Base-by-base conservation (phyloP, 139 green algal genomes). In the Zygnema cylindricum region DNA sequence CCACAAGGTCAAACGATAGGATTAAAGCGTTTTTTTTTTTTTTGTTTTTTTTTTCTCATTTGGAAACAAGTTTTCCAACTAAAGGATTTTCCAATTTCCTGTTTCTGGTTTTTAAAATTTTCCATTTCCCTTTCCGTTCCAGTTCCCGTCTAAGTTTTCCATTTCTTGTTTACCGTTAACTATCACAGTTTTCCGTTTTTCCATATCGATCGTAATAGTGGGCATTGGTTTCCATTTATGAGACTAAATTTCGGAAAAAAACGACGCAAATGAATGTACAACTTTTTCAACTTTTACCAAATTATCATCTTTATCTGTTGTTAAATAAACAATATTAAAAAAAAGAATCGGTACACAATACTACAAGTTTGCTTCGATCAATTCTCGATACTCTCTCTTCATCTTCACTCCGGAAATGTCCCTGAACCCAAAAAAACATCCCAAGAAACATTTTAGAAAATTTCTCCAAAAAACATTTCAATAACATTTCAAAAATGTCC, bases 361-460 rank as follows among this genome's bases (percentile, higher is more conserved):
- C 16, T 87, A 81, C n/a, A 69, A 36, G 0, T 87, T 0, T 30
- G 82, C 3, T 23, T 81, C 55, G 33, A 87, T 87, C 25, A 87
- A 42, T 23, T 87, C 82, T 23, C 82, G 82, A 33, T 87, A 87
- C 32, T 82, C 82, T 30, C 55, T 81, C 82, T 87, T 87, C 82
- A 87, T 87, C 82, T 87, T 87, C 25, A 87, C 82, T n/a, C 82
- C 82, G n/a, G 43, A 38, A 35, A 87, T 81, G 36, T 82, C 82
- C n/a, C 82, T 87, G 82, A 0, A 87, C 38, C n/a, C n/a, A n/a
- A n/a, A n/a, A n/a, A n/a, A n/a, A n/a, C n/a, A n/a, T n/a, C n/a
- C n/a, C n/a, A n/a, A n/a, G n/a, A n/a, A n/a, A n/a, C n/a, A n/a
- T n/a, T n/a, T n/a, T n/a, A n/a, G n/a, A n/a, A n/a, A n/a, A n/a